Base-by-base conservation (phyloP, 305 asterid species). In the Fraxinus greggii region DNA sequence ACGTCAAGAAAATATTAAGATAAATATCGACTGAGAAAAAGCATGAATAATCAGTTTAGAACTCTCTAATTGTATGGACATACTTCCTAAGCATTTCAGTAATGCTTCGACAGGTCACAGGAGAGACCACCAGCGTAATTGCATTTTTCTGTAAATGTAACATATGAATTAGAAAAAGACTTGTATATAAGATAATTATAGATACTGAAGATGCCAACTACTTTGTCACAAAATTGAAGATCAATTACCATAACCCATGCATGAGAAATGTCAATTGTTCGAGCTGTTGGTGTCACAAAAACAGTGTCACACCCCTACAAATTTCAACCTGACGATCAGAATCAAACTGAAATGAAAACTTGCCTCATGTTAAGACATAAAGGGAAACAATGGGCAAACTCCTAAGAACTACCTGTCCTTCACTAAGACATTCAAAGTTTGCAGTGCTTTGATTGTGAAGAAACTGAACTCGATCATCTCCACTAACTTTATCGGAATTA, bases 371-470 rank as follows among this genome's bases (percentile, higher is more conserved):
- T 32, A 31, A 82, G 70, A 78, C 75, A 76, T 26, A 28, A 26
- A 84, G 83, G 26, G 72, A 56, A 73, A 10, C 17, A 59, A 77
- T 72, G 28, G 51, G 48, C n/a, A 78, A 85, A 70, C 56, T 83
- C 82, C 77, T 5, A 85, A 79, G 80, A 84, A 83, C 77, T 84
- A 95, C 99, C 99, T 93, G 97, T 83, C 97, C 99, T 85, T 92
- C 98, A 80, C 24, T 83, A 80, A 93, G 99, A 81, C 85, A 82
- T 85, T 93, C 95, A 90, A 95, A 93, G 87, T 93, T 90, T 87
- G 99, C 98, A 73, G 98, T 95, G 83, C 97, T 92, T 92, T 95
- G 98, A 85, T 92, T 95, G 91, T 95, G 98, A 85, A 95, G 97
- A 90, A 93, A 93, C 85, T 92, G 96, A 85, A 90, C 79, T 78